Percentiles rank a stretch among this genome's conserved stretches.
Evolutionary conservation across 768 basidiomycete genomes (phyloP).

Genomic region (Imleria badia): DNA sequence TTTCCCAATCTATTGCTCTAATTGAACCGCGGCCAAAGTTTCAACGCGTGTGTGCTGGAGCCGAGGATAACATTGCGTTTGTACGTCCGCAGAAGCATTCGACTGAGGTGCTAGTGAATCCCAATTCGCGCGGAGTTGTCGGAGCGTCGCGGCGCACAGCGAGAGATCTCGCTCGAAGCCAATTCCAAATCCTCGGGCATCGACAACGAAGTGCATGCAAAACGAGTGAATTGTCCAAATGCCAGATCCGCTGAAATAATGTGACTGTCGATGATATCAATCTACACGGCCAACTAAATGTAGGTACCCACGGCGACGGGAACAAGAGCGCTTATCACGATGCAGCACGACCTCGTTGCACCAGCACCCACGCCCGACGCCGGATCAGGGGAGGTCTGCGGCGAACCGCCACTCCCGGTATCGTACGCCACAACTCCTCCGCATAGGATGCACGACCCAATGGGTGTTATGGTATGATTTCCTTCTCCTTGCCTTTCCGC

Average conservation of each 20-base stretch:
- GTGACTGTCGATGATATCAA: conserved; percentile 18
- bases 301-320: conserved; percentile 5
- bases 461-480: conserved; percentile 17
- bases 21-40: neutral
- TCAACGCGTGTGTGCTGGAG: neutral
- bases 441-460: neutral
- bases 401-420: neutral
- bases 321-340: conserved; percentile 2
- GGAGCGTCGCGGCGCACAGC: conserved; percentile 1
- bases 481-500: conserved; percentile 50
- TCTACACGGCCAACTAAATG: conserved; percentile 14
- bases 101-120: neutral
- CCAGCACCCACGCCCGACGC: conserved; percentile 4
- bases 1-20: neutral
- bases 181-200: too few relatives aligned
- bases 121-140: conserved; percentile 10
- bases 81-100: conserved; percentile 2
- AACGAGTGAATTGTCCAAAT: conserved; percentile 16
- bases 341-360: conserved; percentile 1
- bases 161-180: neutral
- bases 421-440: neutral
- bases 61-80: neutral
- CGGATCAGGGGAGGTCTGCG: neutral
- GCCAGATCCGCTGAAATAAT: conserved; percentile 17
- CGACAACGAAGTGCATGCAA: too few relatives aligned